Base-by-base conservation (phyloP, 2,329 filamentous ascomycete species). In the Ceratocystis albifundus region DNA sequence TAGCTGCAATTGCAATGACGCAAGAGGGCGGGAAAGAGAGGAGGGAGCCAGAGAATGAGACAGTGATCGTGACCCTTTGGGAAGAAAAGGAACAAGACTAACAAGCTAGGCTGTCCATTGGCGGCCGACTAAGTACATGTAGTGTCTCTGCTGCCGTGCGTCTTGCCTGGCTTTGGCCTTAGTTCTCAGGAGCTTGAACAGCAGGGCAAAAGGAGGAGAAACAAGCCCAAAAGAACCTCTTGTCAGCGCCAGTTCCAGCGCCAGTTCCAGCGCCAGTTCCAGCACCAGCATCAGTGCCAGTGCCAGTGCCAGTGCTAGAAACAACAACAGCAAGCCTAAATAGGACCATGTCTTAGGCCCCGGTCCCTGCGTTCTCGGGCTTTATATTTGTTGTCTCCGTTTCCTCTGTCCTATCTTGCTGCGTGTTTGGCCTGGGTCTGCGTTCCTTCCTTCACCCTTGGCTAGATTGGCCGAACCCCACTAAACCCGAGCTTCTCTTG, bases 301-400 rank as follows among this genome's bases (percentile, higher is more conserved):
- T 6, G 30, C 30, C 30, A 32, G 22, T 0, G 46, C 20, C 48
- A 50, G 2, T 10, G 17, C 48, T 25, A 53, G 48, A 50, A 25
- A 12, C 10, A 41, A n/a, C 25, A 28, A 59, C 30, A 59, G 2
- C 55, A 59, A 61, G 20, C 10, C 30, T 10, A 32, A 45, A 20
- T 20, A 4, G 12, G 55, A 8, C 22, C 55, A 59, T 59, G 15
- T 59, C 55, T 59, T 28, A 59, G 28, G 30, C 55, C 55, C 55
- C 17, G 12, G 55, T 8, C 55, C 55, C 55, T 59, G 30, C 55
- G 10, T 53, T 36, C 30, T 59, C 55, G 28, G 30, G 55, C 12
- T 59, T 36, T 59, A 59, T 59, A 28, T 59, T 59, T 59, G 55
- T 32, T 59, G 55, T 59, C 55, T 59, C 55, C 32, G 55, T 59